These are phyloP conservation scores for Xylogone sp. DNA, from an alignment of 2,329 filamentous ascomycete species.

Conservation along the genomic window DNA sequence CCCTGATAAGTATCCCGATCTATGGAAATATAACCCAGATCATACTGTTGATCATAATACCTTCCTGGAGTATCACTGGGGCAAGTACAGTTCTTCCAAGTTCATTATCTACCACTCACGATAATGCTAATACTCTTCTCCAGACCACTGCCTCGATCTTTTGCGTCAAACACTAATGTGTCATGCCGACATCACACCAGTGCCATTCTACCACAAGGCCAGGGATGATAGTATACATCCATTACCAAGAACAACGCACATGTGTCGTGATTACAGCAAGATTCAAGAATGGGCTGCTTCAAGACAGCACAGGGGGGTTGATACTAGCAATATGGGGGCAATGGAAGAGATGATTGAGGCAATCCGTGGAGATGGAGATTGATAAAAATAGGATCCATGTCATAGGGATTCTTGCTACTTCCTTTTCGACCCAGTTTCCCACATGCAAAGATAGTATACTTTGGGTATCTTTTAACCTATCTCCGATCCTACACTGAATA, in stretches of 20 bases:
- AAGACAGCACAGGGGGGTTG: not conserved
- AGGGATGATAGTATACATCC: not conserved
- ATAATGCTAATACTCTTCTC: not conserved
- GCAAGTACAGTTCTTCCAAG: not conserved
- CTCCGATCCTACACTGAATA: too few species aligned
- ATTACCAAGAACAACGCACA: not conserved
- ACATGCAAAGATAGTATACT: too few species aligned
- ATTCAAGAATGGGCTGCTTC: not conserved
- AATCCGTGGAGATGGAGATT: too few species aligned
- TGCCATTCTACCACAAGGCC: not conserved
- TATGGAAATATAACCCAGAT: not conserved
- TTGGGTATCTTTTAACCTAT: too few species aligned
- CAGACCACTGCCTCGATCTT: constrained; percentile 1
- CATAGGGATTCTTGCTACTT: too few species aligned
- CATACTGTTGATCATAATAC: not conserved
- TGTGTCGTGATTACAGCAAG: not conserved
- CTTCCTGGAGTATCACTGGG: not conserved
- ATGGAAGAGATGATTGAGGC: too few species aligned
- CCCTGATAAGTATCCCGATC: not conserved
- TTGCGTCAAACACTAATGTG: not conserved
- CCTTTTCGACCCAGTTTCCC: too few species aligned
- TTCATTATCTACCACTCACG: constrained; percentile 3
- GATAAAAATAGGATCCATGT: too few species aligned
- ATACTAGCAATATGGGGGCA: not conserved
- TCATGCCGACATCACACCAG: not conserved